Evolutionary conservation across 75 land plant species (phyloP), one percentile per base, ranked within the genome.

Genomic region (Selaginella tamariscina): DNA sequence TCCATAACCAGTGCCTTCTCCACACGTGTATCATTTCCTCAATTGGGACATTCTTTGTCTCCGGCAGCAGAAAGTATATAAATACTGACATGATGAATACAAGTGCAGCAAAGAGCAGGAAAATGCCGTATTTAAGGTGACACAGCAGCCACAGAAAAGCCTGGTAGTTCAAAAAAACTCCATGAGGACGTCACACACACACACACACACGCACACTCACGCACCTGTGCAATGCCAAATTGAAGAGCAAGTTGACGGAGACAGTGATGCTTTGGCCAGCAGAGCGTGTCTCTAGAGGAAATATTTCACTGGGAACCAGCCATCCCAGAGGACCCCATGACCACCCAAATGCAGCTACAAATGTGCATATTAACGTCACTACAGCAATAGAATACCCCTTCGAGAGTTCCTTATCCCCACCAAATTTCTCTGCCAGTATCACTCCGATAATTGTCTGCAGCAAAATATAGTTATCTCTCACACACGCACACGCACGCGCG

Each of bases 201-300:
- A n/a, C n/a, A n/a, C n/a, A n/a, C n/a, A n/a, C n/a, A n/a, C n/a
- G n/a, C n/a, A n/a, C n/a, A n/a, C n/a, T n/a, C n/a, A n/a, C n/a
- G n/a, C n/a, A n/a, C 71, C 64, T 78, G 84, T 0, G 74, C 77
- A 23, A 75, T 29, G 0, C 64, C 0, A 32, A 74, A 75, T 11
- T 78, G 70, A 75, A 67, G 20, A 72, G 0, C 18, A 59, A n/a
- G 21, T 59, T 59, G 21, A 59, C 62, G 9, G 62, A 59, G 8
- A 59, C 26, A 5, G 62, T 59, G 62, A 59, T 59, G 27, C 62
- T 26, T 8, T 23, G 62, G 9, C 24, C 23, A 2, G 26, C 62
- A 2, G 62, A 59, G 8, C 62, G 26, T 21, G 62, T 26, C 62
- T 59, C 62, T 5, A 59, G 62, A 2, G 62, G 62, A n/a, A 59